Percentiles rank a stretch among this genome's conserved stretches.
These are phyloP conservation scores for Pythium aristosporum DNA, from an alignment of 352 stramenopile species.

Conservation along the genomic window DNA sequence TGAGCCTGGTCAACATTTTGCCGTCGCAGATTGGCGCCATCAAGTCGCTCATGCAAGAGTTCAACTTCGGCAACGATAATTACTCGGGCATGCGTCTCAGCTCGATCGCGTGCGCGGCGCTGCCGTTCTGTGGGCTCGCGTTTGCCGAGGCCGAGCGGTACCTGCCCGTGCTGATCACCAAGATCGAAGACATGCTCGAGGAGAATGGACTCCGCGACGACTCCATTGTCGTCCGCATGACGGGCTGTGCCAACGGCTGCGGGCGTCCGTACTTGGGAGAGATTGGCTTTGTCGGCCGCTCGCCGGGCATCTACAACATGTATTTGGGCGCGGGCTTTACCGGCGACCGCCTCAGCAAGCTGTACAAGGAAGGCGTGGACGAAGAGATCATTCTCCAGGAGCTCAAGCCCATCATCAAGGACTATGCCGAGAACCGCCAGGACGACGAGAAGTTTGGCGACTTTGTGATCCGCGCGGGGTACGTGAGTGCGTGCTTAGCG, in stretches of 20 bases:
- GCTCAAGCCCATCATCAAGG: constrained; percentile 71
- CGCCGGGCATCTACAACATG: constrained; percentile 95
- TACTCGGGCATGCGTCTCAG: constrained; percentile 79
- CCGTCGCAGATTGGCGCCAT: constrained; percentile 89
- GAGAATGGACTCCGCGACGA: constrained; percentile 91
- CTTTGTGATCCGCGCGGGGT: constrained; percentile 76
- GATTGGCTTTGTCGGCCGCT: constrained; percentile 96
- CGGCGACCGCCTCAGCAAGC: constrained; percentile 77
- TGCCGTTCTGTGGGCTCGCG: constrained; percentile 96
- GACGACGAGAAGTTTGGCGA: constrained; percentile 80
- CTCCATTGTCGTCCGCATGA: constrained; percentile 97
- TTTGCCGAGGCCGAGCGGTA: constrained; percentile 96
- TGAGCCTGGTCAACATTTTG: constrained; percentile 94
- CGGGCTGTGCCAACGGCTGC: constrained; percentile 97
- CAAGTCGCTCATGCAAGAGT: constrained; percentile 90
- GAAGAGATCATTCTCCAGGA: constrained; percentile 76
- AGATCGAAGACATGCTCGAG: constrained; percentile 91
- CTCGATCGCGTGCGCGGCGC: constrained; percentile 94
- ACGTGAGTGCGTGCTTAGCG: constrained; percentile 67
- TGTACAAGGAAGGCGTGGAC: constrained; percentile 80
- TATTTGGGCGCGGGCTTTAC: constrained; percentile 92
- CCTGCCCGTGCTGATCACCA: constrained; percentile 92
- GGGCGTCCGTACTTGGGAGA: constrained; percentile 97
- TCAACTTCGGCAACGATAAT: constrained; percentile 89
- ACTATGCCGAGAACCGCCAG: constrained; percentile 68